Conservation (phyloP, 805 yeast genomes). For the Diddensiella transvaalensis region DNA sequence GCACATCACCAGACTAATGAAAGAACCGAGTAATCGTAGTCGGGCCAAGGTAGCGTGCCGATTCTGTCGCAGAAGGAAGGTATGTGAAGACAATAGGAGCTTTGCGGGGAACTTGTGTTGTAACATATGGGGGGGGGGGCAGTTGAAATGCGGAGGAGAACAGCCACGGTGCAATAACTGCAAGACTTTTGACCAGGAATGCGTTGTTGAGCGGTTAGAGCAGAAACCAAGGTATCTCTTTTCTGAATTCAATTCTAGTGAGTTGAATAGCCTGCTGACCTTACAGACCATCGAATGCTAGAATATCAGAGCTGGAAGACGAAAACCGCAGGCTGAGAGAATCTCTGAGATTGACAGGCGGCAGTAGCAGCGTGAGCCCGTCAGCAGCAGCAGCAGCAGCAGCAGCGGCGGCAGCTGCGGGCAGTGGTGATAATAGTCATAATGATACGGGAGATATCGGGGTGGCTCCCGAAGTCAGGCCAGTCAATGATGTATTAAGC, state of each 20-base stretch:
- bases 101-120: background rate
- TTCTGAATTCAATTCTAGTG: no score
- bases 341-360: background rate
- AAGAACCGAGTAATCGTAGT: no score
- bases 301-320: background rate
- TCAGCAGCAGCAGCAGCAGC: no score
- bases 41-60: background rate
- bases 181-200: background rate
- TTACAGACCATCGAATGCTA: background rate
- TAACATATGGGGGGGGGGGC: no score
- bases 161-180: conserved; percentile 4
- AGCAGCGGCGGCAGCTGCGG: no score
- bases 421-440: no score
- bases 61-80: background rate
- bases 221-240: background rate
- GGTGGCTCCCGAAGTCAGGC: no score
- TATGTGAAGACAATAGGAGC: background rate
- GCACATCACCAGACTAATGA: no score
- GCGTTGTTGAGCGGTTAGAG: background rate
- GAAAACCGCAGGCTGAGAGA: conserved; percentile 1
- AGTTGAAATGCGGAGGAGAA: conserved; percentile 4
- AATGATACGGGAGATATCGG: no score
- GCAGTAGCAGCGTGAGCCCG: no score
- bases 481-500: no score
- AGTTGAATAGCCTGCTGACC: background rate